phyloP scores from a whole-genome alignment of 768 basidiomycete genomes.

The Pisolithus orientalis region DNA sequence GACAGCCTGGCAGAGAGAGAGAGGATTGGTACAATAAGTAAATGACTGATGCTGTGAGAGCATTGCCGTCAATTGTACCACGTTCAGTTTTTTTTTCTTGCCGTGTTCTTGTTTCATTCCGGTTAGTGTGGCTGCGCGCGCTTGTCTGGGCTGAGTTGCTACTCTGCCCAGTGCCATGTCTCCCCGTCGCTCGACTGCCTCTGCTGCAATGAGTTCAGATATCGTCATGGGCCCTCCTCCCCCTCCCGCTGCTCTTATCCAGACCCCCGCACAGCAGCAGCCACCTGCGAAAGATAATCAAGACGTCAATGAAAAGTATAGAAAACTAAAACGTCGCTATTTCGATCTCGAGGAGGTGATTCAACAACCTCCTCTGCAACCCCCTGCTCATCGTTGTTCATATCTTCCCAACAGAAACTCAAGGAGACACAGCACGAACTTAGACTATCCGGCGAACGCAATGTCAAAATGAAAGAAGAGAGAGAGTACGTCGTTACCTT shows the following conservation, averaged over 20 bases:
- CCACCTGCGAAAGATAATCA: conserved; percentile 30
- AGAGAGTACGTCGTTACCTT: conserved; percentile 42
- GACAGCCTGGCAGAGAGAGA: no score
- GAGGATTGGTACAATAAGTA: no score
- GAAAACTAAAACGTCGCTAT: conserved; percentile 57
- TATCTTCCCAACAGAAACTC: conserved; percentile 38
- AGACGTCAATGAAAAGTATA: conserved; percentile 57
- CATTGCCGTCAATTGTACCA: no score
- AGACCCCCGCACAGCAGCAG: conserved; percentile 19
- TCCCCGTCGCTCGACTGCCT: conserved; percentile 17
- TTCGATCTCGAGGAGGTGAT: conserved; percentile 66
- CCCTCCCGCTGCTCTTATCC: conserved; percentile 26
- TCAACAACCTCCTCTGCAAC: background rate
- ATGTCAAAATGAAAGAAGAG: conserved; percentile 56
- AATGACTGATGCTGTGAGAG: no score
- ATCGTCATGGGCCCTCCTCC: conserved; percentile 47
- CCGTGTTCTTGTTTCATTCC: conserved; percentile 18
- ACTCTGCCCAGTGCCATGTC: conserved; percentile 25
- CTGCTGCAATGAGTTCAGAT: conserved; percentile 36
- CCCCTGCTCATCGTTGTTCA: conserved; percentile 15
- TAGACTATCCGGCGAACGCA: conserved; percentile 56
- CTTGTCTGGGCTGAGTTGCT: conserved; percentile 11
- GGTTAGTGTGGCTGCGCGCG: conserved; percentile 21
- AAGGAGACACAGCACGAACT: conserved; percentile 54
- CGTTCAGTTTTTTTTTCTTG: no score